A percentile compares a stretch with the other conserved stretches of the same genome.
phyloP scores from a whole-genome alignment of 768 basidiomycete species.

The Chiua virens region DNA sequence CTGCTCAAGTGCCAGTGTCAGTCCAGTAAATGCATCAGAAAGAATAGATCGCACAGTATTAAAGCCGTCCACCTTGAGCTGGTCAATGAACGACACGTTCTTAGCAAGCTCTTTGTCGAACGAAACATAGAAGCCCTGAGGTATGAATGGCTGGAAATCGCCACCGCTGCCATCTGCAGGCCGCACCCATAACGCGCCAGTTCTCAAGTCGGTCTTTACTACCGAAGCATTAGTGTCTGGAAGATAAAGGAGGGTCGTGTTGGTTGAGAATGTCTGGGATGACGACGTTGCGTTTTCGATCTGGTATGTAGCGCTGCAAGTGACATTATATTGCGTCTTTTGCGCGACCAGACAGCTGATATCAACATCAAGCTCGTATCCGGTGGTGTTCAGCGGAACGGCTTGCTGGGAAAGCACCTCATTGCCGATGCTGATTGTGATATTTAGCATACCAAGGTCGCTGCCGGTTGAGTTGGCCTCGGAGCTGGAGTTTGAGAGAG shows the following conservation, averaged over 20 bases:
- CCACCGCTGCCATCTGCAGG: constrained; percentile 24
- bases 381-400: constrained; percentile 40
- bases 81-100: constrained; percentile 53
- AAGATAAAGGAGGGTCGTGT: constrained; percentile 41
- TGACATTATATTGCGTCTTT: constrained; percentile 30
- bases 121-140: constrained; percentile 73
- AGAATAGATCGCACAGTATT: constrained; percentile 17
- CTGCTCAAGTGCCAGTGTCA: constrained; percentile 45
- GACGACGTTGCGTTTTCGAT: background rate
- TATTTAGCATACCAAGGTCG: constrained; percentile 16
- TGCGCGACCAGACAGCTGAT: constrained; percentile 31
- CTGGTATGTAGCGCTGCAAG: constrained; percentile 35
- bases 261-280: constrained; percentile 33
- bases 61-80: constrained; percentile 57
- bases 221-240: constrained; percentile 37
- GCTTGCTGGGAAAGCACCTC: constrained; percentile 20
- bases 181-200: constrained; percentile 44
- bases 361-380: constrained; percentile 35
- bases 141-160: constrained; percentile 47
- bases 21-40: background rate
- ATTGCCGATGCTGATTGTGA: constrained; percentile 33
- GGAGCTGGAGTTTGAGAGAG: constrained; percentile 5
- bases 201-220: constrained; percentile 49
- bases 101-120: constrained; percentile 54
- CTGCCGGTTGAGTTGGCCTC: background rate